Percentiles rank a stretch among this genome's conserved stretches.
Evolutionary conservation across 2,329 filamentous ascomycete genomes (phyloP).

Genomic region (Pseudocercospora pini-densiflorae): DNA sequence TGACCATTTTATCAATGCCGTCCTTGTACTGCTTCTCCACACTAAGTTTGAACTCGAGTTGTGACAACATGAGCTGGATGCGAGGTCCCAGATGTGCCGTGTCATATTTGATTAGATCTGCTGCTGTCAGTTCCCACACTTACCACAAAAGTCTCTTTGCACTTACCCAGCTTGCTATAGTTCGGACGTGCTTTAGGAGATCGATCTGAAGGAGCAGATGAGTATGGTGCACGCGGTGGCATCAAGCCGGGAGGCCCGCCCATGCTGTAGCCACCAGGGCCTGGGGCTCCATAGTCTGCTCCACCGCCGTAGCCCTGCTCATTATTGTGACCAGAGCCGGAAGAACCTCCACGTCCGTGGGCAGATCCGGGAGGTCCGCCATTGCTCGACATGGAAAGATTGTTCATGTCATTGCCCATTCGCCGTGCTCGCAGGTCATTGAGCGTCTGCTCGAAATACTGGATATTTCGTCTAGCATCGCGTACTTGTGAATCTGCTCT

Average conservation of each 20-base stretch:
- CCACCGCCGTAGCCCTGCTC: conserved; percentile 53
- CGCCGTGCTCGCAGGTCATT: conserved; percentile 84
- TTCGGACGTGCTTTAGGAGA: conserved; percentile 80
- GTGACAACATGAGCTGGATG: conserved; percentile 98
- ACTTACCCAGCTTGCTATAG: conserved; percentile 92
- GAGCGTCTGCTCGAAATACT: conserved; percentile 93
- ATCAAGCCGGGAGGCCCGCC: conserved; percentile 73
- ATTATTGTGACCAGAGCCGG: conserved; percentile 57
- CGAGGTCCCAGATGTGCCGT: conserved; percentile 93
- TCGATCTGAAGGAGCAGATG: conserved; percentile 68
- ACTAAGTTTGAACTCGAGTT: conserved; percentile 98
- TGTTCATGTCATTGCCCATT: conserved; percentile 69
- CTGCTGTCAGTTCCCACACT: conserved; percentile 23
- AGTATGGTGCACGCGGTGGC: conserved; percentile 80
- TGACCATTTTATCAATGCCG: conserved; percentile 99
- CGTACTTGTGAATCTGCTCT: conserved; percentile 92
- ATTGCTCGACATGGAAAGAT: conserved; percentile 65
- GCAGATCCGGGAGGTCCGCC: conserved; percentile 41
- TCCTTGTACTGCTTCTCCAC: conserved; percentile 99
- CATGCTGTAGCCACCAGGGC: conserved; percentile 59
- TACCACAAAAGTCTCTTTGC: background rate
- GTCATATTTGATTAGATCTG: conserved; percentile 98
- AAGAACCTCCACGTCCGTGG: conserved; percentile 40
- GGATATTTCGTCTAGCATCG: conserved; percentile 88
- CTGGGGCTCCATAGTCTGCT: conserved; percentile 65